Base-by-base conservation (phyloP, 1,139 yeast genomes). In the Hemisphaericaspora xylanilytica region DNA sequence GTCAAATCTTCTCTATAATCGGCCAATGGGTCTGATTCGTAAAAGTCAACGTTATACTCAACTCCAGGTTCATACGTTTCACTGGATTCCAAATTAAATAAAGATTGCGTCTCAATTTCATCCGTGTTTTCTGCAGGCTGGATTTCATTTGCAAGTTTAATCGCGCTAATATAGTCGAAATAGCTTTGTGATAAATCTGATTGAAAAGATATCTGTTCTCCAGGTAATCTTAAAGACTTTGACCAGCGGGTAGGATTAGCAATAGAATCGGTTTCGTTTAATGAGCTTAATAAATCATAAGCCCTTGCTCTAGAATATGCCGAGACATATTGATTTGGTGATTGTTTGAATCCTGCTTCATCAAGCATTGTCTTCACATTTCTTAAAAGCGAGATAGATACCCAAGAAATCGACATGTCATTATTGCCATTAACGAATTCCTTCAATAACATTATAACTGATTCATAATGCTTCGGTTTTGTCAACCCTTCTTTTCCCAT, bases 171-270 rank as follows among this genome's bases (percentile, higher is more conserved):
- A 20, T 54, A 53, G 8, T 69, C 54, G 43, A 64, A 71, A 47
- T 70, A 81, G 16, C 66, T 67, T 32, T 67, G 61, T 40, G 75
- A 72, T 18, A 61, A 35, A 40, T 69, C 73, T 0, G 75, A 45
- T 64, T 67, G 4, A 50, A 43, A 27, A 1, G 73, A 70, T 2
- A 68, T 58, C 0, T 62, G 63, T 14, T 62, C 59, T 2, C 51
- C 47, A 0, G 84, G 81, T 11, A 74, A 55, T 25, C 63, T 59
- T 16, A 73, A 52, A 4, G 67, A 59, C 28, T 59, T 62, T 22
- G 74, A 63, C 75, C 79, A 78, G 15, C 55, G 61, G 1, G 63
- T 49, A 3, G 88, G 86, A 42, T 74, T 70, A 6, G 67, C 69
- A 35, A 61, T 61, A 47, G n/a, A 28, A 28, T 15, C 45, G 9